Base-by-base conservation (phyloP, 2,329 filamentous ascomycete genomes). In the Trichoderma sp. region DNA sequence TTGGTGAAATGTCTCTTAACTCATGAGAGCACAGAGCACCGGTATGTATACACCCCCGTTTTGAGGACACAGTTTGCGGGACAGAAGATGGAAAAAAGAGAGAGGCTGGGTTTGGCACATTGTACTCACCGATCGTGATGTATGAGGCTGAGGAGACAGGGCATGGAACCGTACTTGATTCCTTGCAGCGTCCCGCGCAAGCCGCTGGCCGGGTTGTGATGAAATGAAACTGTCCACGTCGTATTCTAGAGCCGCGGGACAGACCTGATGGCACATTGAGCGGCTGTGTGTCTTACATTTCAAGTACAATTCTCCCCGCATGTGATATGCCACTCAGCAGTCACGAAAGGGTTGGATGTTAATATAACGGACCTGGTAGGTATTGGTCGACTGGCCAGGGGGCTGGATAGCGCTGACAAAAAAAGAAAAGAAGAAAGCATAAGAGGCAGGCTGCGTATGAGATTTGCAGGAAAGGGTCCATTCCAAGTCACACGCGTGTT, bases 381-480 rank as follows among this genome's bases (percentile, higher is more conserved):
- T 35, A 35, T 33, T 65, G 45, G 71, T 16, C 45, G 63, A 53
- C 71, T 29, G 27, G 38, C 29, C 60, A 73, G 71, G 69, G 71
- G 60, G n/a, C 59, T 29, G 21, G 3, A 73, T 73, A 73, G 71
- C 71, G 71, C 71, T 73, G 62, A 65, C 60, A 63, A 53, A 35
- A 35, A 45, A 27, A 50, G 27, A 63, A 21, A 72, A 18, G 24
- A 14, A 18, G 16, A 50, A n/a, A 53, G 18, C n/a, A 53, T 33
- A 27, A 56, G 29, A 65, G 12, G 31, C 16, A 21, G 41, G 16
- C 45, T 63, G 18, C 21, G 41, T 31, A 35, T n/a, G 27, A 50
- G n/a, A 9, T 53, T 38, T 53, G 24, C 29, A 53, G 27, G 14
- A 50, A 21, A 27, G 11, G 24, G 45, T 1, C 69, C 29, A 63